phyloP scores from a whole-genome alignment of 2,329 filamentous ascomycete species.

The Paecilomyces fulvus region DNA sequence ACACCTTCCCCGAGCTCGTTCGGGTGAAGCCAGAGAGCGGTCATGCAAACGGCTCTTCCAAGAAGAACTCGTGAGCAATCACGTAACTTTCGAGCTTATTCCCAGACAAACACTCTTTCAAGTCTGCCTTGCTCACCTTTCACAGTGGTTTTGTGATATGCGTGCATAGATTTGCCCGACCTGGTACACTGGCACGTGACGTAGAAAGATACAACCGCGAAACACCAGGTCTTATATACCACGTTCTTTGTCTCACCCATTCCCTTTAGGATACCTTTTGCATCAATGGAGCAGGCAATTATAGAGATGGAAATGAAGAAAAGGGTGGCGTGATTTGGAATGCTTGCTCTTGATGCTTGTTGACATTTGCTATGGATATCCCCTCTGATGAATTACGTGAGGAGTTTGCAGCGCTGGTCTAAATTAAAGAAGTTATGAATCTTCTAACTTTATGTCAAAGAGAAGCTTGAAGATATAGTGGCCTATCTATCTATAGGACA shows the following conservation, averaged over 20 bases:
- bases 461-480: not conserved
- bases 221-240: not conserved
- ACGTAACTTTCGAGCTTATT: not conserved
- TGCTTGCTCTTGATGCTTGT: not conserved
- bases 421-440: not conserved
- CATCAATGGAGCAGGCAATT: not conserved
- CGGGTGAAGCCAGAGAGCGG: slow-evolving; percentile 13
- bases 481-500: not conserved
- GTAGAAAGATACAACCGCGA: not conserved
- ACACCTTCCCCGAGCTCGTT: slow-evolving; percentile 50
- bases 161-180: not conserved
- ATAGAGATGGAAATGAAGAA: not conserved
- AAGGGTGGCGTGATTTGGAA: not conserved
- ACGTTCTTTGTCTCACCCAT: not conserved
- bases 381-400: not conserved
- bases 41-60: slow-evolving; percentile 15
- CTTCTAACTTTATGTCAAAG: not conserved
- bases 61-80: slow-evolving; percentile 19
- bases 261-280: not conserved
- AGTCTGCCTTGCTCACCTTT: slow-evolving; percentile 1
- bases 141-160: not conserved
- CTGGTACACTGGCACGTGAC: not conserved
- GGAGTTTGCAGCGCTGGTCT: not conserved
- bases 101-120: not conserved
- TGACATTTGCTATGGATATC: not conserved